These are phyloP conservation scores for Russula emetica DNA, from an alignment of 768 basidiomycete genomes.

Conservation along the genomic window DNA sequence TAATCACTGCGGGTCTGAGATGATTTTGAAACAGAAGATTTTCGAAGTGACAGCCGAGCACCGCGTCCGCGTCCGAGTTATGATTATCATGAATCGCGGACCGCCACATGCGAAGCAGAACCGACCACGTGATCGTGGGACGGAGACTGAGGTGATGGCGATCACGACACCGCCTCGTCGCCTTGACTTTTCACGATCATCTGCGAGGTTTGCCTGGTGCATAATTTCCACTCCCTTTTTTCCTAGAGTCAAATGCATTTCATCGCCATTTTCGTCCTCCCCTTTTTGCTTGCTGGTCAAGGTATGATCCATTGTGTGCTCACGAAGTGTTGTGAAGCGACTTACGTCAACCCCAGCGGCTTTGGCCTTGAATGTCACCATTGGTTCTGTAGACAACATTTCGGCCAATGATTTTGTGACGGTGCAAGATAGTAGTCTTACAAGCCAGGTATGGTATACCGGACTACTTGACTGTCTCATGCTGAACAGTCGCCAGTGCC, in stretches of 20 bases:
- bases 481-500: constrained; percentile 35
- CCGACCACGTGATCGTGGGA: constrained; percentile 17
- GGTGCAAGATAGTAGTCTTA: constrained; percentile 36
- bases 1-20: neutral
- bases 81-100: neutral
- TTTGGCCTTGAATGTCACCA: constrained; percentile 47
- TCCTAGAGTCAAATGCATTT: constrained; percentile 30
- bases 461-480: neutral
- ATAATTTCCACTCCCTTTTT: constrained; percentile 12
- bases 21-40: neutral
- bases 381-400: constrained; percentile 39
- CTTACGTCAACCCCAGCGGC: constrained; percentile 30
- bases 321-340: neutral
- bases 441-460: constrained; percentile 31
- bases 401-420: constrained; percentile 44
- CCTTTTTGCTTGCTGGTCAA: constrained; percentile 53
- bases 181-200: constrained; percentile 15
- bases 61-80: too few relatives aligned
- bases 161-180: neutral
- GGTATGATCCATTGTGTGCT: constrained; percentile 37
- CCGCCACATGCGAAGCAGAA: neutral
- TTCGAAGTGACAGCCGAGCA: neutral
- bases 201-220: constrained; percentile 29
- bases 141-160: neutral
- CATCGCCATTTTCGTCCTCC: constrained; percentile 33